Base-by-base conservation (phyloP, 768 basidiomycete species). In the Calvatia gigantea region DNA sequence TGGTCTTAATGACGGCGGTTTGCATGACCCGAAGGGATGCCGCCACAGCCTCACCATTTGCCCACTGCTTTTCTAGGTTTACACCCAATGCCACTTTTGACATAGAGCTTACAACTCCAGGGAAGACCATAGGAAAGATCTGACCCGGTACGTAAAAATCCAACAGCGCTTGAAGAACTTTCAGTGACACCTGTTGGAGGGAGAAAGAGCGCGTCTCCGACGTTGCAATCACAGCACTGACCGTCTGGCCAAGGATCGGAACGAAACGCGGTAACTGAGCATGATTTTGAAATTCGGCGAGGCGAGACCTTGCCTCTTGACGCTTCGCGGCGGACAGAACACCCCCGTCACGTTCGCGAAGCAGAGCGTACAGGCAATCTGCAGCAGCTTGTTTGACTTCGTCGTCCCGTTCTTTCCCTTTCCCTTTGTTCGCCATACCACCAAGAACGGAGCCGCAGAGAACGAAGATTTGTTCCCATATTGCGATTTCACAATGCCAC, bases 401-500 rank as follows among this genome's bases (percentile, higher is more conserved):
- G 48, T 96, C 93, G 58, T 87, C 86, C 43, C 89, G 77, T 31
- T 74, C 75, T 65, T 80, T 87, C 14, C 70, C 78, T 64, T 85
- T 89, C n/a, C 80, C 84, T 67, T 84, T 91, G 21, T 74, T 76
- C 53, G 85, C 87, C 7, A 87, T 71, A 12, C 82, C 80, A 17
- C 84, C 85, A 5, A 90, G 67, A 29, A 88, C 74, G 14, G 86
- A 80, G 32, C 82, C 80, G 59, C 77, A 87, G 14, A 92, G 73
- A 75, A 85, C 87, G 67, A 95, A 91, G 23, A 94, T 72, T 64
- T 97, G 93, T 64, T 89, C 86, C 94, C 94, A 95, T 25, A 84
- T 69, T 51, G 75, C 75, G 33, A 81, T 46, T 43, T 91, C 90
- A 65, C 86, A 86, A 17, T 75, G 74, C 89, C 89, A 91, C 91